Conservation (phyloP, 176 grass and related monocot species). For the Luzula sylvatica region DNA sequence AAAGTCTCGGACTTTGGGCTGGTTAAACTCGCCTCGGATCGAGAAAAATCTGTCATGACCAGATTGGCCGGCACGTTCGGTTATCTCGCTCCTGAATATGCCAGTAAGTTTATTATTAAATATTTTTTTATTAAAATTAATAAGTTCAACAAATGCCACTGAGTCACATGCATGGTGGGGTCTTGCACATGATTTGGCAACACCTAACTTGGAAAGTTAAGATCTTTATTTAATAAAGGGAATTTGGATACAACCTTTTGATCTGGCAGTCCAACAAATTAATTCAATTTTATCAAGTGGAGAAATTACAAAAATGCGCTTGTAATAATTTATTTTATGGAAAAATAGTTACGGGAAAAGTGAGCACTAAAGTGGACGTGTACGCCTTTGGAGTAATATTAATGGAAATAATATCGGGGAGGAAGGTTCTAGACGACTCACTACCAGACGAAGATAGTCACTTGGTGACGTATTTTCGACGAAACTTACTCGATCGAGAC, state of each 20-base stretch:
- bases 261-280: background rate
- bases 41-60: conserved; percentile 87
- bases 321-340: background rate
- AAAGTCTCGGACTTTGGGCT: conserved; percentile 99
- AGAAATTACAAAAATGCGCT: background rate
- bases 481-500: conserved; percentile 60
- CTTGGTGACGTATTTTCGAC: conserved; percentile 69
- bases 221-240: no score
- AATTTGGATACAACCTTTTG: no score
- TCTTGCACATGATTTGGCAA: no score
- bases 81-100: conserved; percentile 96
- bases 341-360: conserved; percentile 77
- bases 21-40: conserved; percentile 76
- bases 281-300: background rate
- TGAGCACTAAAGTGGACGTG: conserved; percentile 88
- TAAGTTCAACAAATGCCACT: background rate
- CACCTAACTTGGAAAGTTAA: no score
- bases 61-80: conserved; percentile 92
- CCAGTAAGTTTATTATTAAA: conserved; percentile 57
- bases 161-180: no score
- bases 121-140: conserved; percentile 2
- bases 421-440: conserved; percentile 84
- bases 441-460: conserved; percentile 70
- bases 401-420: conserved; percentile 84
- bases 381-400: conserved; percentile 96